Evolutionary conservation across 1,139 yeast genomes (phyloP).

Genomic region (Hansenula lynferdii): DNA sequence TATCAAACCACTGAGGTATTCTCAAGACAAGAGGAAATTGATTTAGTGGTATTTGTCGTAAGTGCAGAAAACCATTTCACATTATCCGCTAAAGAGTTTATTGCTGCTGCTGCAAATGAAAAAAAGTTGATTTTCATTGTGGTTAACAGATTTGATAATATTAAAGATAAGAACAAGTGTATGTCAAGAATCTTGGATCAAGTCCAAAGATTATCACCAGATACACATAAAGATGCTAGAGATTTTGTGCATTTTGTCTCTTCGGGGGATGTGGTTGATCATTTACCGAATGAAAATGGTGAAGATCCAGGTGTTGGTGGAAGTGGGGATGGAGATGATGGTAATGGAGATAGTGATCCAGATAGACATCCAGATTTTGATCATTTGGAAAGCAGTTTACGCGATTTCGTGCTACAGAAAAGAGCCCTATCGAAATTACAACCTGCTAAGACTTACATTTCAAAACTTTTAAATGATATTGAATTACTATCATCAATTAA

Average conservation of each 20-base stretch:
- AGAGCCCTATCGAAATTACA: conserved; percentile 83
- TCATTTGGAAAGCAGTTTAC: conserved; percentile 73
- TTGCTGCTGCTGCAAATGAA: conserved; percentile 86
- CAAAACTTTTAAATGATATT: conserved; percentile 66
- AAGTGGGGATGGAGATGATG: conserved; percentile 35
- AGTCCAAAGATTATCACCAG: conserved; percentile 85
- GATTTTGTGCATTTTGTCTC: conserved; percentile 96
- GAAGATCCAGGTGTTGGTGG: conserved; percentile 27
- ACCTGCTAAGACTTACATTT: conserved; percentile 85
- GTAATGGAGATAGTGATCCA: conserved; percentile 30
- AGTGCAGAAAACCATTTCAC: conserved; percentile 97
- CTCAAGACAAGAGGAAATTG: conserved; percentile 96
- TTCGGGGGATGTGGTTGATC: conserved; percentile 39
- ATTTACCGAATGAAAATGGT: conserved; percentile 31
- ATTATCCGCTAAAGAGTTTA: conserved; percentile 88
- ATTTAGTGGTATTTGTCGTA: conserved; percentile 92
- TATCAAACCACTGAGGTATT: conserved; percentile 94
- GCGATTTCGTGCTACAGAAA: conserved; percentile 85
- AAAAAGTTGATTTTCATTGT: conserved; percentile 91
- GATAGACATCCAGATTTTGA: conserved; percentile 61
- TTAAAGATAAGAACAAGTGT: conserved; percentile 76
- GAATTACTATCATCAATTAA: conserved; percentile 57
- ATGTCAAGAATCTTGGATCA: conserved; percentile 74
- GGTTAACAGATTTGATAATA: conserved; percentile 86
- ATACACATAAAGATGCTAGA: conserved; percentile 76